Base-by-base conservation (phyloP, 108 stramenopile genomes). In the Bacterosira constricta region DNA sequence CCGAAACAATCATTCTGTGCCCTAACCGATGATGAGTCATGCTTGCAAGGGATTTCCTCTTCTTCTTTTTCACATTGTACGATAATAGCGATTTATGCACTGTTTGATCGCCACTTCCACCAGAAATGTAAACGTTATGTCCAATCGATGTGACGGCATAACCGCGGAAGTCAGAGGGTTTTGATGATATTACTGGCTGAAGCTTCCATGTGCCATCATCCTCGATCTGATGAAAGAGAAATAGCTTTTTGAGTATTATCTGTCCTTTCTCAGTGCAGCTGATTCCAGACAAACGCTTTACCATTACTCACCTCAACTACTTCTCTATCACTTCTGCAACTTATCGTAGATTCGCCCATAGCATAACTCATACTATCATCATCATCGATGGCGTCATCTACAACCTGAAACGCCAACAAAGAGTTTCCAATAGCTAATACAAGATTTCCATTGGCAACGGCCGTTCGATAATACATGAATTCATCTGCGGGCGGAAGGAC, bases 131-230 rank as follows among this genome's bases (percentile, higher is more conserved):
- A 1, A 69, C 55, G 9, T 41, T 37, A 23, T 69, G 32, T 58
- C 44, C 56, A 18, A 69, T 32, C 3, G 68, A 69, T 20, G 9
- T 26, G 47, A 38, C 36, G n/a, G 68, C 68, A 25, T 69, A 69
- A 4, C 68, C 68, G 3, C 68, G 55, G 47, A 69, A 69, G 26
- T 69, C 68, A 7, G 25, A 12, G 1, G 68, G 68, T 57, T 69
- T 69, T 26, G 42, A 47, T 1, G 54, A 41, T 3, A 69, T 47
- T 46, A 58, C 68, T 1, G 68, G 68, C 18, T 69, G 68, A 11
- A 58, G 31, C 4, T 9, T 57, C 68, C 68, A 69, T 12, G 56
- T 69, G 2, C 68, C 68, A 47, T 69, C 68, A 29, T 69, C 68
- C 31, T 69, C 47, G 35, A 69, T 69, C 32, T 31, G 45, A 17